Evolutionary conservation across 176 grass and related monocot species (phyloP).

Genomic region (Bothriochloa decipiens): DNA sequence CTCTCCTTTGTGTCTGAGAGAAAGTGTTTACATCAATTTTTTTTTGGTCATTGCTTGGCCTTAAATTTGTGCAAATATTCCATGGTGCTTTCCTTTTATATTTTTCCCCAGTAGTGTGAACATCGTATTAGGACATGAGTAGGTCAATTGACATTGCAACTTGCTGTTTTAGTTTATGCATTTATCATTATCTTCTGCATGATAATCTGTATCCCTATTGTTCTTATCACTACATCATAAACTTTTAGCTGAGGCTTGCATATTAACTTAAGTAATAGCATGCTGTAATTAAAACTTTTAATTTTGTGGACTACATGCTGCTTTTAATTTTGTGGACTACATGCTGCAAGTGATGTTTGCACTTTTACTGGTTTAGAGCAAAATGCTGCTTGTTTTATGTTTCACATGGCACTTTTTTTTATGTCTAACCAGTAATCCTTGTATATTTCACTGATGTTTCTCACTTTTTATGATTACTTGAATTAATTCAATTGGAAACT

Average conservation of each 20-base stretch:
- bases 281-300: neutral
- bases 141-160: neutral
- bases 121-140: slow-evolving; percentile 1
- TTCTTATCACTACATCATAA: neutral
- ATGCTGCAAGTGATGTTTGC: neutral
- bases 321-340: neutral
- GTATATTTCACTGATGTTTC: neutral
- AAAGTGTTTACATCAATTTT: neutral
- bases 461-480: neutral
- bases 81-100: neutral
- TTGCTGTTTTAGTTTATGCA: slow-evolving; percentile 7
- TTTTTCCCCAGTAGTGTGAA: neutral
- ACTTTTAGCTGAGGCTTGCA: neutral
- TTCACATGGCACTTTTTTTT: neutral
- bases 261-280: neutral
- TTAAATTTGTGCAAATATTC: neutral
- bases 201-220: neutral
- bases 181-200: neutral
- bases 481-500: neutral
- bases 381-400: neutral
- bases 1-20: neutral
- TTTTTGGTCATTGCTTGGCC: neutral
- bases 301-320: neutral
- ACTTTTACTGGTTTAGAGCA: neutral
- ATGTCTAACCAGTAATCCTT: neutral